phyloP scores from a whole-genome alignment of 345 rosid genomes.

The Acer yangbiense region DNA sequence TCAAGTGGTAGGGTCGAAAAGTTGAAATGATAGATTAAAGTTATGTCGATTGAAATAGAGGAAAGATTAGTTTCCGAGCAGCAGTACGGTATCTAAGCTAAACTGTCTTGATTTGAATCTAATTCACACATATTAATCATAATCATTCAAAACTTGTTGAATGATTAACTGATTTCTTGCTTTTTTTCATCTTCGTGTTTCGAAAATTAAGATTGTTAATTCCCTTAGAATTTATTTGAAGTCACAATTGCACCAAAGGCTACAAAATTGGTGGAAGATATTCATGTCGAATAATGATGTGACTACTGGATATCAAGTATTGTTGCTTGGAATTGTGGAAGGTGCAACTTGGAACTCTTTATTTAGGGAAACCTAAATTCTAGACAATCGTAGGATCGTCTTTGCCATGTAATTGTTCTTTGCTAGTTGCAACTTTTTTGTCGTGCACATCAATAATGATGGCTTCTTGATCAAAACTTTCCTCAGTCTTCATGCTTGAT shows the following conservation, averaged over 20 bases:
- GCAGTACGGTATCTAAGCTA: background rate
- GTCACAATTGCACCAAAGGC: background rate
- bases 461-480: constrained; percentile 32
- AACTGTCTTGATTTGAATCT: background rate
- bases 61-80: background rate
- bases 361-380: background rate
- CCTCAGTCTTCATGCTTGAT: constrained; percentile 18
- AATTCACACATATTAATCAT: background rate
- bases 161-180: background rate
- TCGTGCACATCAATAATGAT: constrained; percentile 24
- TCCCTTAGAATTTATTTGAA: constrained; percentile 3
- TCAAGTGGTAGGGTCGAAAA: background rate
- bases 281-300: background rate
- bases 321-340: background rate
- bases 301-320: background rate
- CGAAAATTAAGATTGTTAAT: background rate
- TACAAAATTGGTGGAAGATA: background rate
- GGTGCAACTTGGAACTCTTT: constrained; percentile 4
- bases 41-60: background rate
- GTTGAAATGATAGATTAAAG: background rate
- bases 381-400: constrained; percentile 11
- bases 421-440: background rate
- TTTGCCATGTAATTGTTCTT: constrained; percentile 22
- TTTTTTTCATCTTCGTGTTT: background rate
- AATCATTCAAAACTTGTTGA: background rate